These are phyloP conservation scores for Pythium volutum DNA, from an alignment of 352 stramenopile genomes.

Conservation along the genomic window DNA sequence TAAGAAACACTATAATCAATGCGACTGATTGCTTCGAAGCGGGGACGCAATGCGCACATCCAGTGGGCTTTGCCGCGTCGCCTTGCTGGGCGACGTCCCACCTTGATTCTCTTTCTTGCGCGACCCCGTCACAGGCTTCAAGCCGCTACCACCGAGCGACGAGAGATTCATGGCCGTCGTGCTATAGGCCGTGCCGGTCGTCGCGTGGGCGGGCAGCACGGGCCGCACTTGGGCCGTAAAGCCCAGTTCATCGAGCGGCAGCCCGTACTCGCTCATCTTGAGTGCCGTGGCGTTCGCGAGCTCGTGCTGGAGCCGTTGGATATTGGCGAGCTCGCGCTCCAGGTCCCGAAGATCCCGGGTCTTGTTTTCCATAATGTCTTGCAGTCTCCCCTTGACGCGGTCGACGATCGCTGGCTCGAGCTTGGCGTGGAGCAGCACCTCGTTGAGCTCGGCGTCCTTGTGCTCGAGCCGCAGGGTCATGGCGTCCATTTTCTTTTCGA, in stretches of 20 bases:
- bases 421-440: constrained; percentile 90
- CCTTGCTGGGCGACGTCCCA: constrained; percentile 11
- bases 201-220: constrained; percentile 11
- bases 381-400: constrained; percentile 80
- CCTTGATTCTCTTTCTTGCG: constrained; percentile 5
- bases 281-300: constrained; percentile 69
- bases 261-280: constrained; percentile 91
- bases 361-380: constrained; percentile 91
- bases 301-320: constrained; percentile 81
- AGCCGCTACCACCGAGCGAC: neutral
- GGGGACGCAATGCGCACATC: constrained; percentile 23
- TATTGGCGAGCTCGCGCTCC: constrained; percentile 66
- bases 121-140: neutral
- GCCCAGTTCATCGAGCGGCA: constrained; percentile 87
- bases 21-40: constrained; percentile 28
- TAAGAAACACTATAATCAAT: constrained; percentile 17
- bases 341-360: constrained; percentile 81
- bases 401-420: constrained; percentile 83
- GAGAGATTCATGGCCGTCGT: neutral
- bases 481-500: constrained; percentile 93
- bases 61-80: constrained; percentile 3
- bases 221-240: constrained; percentile 39
- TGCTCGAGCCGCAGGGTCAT: constrained; percentile 86
- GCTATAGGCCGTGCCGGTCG: constrained; percentile 5
- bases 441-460: constrained; percentile 90